phyloP scores from a whole-genome alignment of 192 early-diverging fungal genomes.

The Dissophora ornata region DNA sequence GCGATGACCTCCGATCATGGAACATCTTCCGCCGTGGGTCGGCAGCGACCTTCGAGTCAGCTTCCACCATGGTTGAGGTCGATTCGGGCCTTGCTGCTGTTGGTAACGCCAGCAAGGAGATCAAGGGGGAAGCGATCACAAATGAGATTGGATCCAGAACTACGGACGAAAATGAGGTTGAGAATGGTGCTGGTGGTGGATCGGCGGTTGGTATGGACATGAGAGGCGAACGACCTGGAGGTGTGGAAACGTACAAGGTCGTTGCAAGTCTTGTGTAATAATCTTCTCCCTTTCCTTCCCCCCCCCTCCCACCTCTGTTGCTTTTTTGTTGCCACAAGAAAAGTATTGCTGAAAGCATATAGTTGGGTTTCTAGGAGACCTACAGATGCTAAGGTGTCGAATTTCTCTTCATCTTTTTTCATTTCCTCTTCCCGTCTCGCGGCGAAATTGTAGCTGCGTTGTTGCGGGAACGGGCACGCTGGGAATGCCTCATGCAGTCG shows the following conservation, averaged over 20 bases:
- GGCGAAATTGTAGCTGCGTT: conserved; percentile 55
- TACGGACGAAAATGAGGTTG: neutral
- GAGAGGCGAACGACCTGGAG: conserved; percentile 4
- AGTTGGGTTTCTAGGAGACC: too few species aligned
- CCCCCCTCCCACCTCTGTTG: too few species aligned
- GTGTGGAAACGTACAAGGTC: conserved; percentile 22
- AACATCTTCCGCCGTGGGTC: conserved; percentile 5
- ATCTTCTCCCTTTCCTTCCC: neutral
- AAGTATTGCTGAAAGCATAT: too few species aligned
- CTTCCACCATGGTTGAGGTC: conserved; percentile 13
- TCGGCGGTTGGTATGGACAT: neutral
- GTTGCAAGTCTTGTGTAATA: conserved; percentile 28
- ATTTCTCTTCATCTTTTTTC: conserved; percentile 8
- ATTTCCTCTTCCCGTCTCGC: neutral
- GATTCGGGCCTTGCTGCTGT: neutral
- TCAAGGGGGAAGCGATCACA: too few species aligned
- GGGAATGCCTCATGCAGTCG: conserved; percentile 67
- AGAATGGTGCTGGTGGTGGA: neutral
- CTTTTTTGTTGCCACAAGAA: too few species aligned
- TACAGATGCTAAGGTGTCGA: too few species aligned
- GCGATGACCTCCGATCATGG: neutral
- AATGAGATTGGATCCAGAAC: neutral
- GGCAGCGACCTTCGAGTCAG: conserved; percentile 9
- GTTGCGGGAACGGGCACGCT: conserved; percentile 69
- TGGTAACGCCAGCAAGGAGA: neutral